Conservation (phyloP, 169 alveolate genomes). For the Theileria annulata region DNA sequence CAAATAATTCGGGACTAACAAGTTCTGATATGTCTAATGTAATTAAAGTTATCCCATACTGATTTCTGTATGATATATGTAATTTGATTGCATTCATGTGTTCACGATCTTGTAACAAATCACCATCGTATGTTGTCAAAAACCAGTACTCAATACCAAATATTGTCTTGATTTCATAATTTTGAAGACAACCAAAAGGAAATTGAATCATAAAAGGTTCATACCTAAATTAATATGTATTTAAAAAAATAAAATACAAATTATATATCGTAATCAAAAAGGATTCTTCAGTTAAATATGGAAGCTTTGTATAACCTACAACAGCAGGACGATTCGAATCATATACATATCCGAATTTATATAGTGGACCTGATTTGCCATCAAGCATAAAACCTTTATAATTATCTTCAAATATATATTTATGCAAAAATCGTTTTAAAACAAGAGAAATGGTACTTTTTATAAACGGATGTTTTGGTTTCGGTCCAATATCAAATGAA, state of each 20-base stretch:
- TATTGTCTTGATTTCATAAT: no score
- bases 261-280: background rate
- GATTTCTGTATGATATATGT: background rate
- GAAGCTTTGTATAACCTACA: background rate
- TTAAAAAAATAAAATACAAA: no score
- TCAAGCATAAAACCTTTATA: background rate
- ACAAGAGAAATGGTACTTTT: background rate
- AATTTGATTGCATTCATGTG: background rate
- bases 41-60: background rate
- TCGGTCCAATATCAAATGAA: background rate
- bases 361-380: background rate
- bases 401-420: background rate
- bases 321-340: background rate
- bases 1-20: constrained; percentile 1
- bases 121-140: no score
- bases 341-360: background rate
- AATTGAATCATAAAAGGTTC: no score
- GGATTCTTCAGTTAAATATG: background rate
- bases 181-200: no score
- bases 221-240: no score
- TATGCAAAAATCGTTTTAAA: background rate
- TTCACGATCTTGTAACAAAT: no score
- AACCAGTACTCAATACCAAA: no score
- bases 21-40: background rate
- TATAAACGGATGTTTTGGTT: background rate